These are phyloP conservation scores for Urostyla sp. DNA, from an alignment of 73 alveolate species.

Conservation along the genomic window DNA sequence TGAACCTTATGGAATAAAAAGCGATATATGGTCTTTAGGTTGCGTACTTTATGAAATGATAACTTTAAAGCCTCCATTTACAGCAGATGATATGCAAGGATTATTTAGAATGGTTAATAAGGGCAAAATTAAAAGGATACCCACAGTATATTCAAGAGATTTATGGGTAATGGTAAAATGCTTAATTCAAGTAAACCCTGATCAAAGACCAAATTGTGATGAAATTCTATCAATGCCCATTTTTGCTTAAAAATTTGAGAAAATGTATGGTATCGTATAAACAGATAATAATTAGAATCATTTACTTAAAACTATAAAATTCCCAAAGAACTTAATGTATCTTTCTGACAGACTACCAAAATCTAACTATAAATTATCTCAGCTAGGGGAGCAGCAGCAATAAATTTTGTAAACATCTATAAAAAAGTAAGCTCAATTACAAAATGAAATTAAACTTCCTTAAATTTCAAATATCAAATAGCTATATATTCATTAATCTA, in stretches of 20 bases:
- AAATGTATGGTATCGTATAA: not conserved
- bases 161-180: slow-evolving; percentile 61
- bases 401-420: not conserved
- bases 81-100: slow-evolving; percentile 64
- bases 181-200: slow-evolving; percentile 64
- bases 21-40: slow-evolving; percentile 73
- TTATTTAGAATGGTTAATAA: slow-evolving; percentile 63
- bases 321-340: slow-evolving; percentile 58
- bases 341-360: slow-evolving; percentile 59
- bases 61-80: slow-evolving; percentile 63
- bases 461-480: slow-evolving; percentile 36
- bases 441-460: slow-evolving; percentile 25
- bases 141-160: slow-evolving; percentile 70
- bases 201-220: slow-evolving; percentile 73
- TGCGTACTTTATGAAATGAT: slow-evolving; percentile 67
- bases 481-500: too few relatives aligned
- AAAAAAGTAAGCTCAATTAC: not conserved
- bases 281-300: slow-evolving; percentile 32
- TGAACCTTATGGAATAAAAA: slow-evolving; percentile 64
- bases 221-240: slow-evolving; percentile 69
- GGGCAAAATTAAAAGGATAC: slow-evolving; percentile 77
- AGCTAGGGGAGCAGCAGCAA: not conserved
- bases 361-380: slow-evolving; percentile 25
- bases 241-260: slow-evolving; percentile 64
- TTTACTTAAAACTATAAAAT: slow-evolving; percentile 55